Conservation (phyloP, 768 basidiomycete species). For the Amanita thiersii region DNA sequence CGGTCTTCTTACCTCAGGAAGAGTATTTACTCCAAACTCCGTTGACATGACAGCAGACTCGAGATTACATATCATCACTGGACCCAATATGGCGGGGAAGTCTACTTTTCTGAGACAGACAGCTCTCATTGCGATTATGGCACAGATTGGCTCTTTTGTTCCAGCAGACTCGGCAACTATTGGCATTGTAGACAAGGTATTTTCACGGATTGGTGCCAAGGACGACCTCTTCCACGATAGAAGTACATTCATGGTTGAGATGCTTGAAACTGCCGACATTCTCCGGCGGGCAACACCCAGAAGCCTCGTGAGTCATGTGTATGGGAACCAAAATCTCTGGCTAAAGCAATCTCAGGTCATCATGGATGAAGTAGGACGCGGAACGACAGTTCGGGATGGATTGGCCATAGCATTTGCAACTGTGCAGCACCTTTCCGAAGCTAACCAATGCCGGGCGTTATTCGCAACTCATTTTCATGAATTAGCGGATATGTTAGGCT, state of each 20-base stretch:
- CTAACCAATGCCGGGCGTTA: slow-evolving; percentile 73
- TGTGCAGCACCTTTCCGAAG: slow-evolving; percentile 68
- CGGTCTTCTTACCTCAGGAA: slow-evolving; percentile 64
- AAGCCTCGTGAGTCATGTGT: slow-evolving; percentile 57
- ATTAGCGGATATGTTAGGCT: slow-evolving; percentile 76
- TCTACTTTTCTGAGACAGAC: slow-evolving; percentile 89
- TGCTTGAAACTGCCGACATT: slow-evolving; percentile 92
- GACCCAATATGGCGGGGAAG: slow-evolving; percentile 95
- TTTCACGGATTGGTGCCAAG: slow-evolving; percentile 91
- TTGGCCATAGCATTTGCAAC: slow-evolving; percentile 91
- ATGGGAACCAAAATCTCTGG: neutral
- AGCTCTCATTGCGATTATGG: slow-evolving; percentile 82
- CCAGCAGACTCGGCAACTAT: slow-evolving; percentile 77
- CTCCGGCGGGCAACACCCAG: slow-evolving; percentile 72
- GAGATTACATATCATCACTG: slow-evolving; percentile 78
- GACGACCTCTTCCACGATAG: slow-evolving; percentile 91
- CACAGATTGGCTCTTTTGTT: slow-evolving; percentile 90
- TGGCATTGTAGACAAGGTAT: slow-evolving; percentile 85
- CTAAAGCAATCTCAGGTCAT: slow-evolving; percentile 57
- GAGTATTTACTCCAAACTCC: slow-evolving; percentile 82
- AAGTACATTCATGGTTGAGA: slow-evolving; percentile 98
- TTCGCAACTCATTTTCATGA: slow-evolving; percentile 99
- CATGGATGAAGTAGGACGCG: slow-evolving; percentile 99
- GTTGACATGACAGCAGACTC: slow-evolving; percentile 51
- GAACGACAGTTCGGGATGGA: slow-evolving; percentile 89